Evolutionary conservation across 495 filamentous ascomycete species (phyloP), one percentile per base, ranked within the genome.

Genomic region (Tuber borchii): DNA sequence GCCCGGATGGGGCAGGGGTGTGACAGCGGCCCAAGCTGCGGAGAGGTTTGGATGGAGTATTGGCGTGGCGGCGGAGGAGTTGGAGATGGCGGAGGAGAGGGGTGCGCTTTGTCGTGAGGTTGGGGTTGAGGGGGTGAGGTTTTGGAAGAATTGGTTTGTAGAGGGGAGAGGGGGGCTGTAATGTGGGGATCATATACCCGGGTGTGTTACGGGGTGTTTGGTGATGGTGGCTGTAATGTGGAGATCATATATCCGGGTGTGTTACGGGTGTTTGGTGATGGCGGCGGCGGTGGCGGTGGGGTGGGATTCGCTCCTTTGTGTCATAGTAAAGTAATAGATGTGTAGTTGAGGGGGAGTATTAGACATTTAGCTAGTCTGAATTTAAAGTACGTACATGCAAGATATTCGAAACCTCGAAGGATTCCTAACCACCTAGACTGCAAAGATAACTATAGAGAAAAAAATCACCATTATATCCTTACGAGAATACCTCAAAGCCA

Each of bases 41-140:
- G 93, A 97, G 84, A 87, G 88, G 71, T 99, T 99, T 85, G 93
- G 94, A 37, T 99, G 95, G 95, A 98, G 95, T 83, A 91, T 99
- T 22, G 96, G 96, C n/a, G 95, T 99, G 34, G 96, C 95, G 6
- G 90, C 89, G 73, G 96, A 98, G 82, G 96, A 98, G 84, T 85
- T 99, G 44, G 94, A 97, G 84, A 97, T 98, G 95, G 95, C 95
- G 9, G 94, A 93, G 83, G 92, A 96, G 83, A 90, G 88, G 78
- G 95, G 96, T 0, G 88, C 90, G 19, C 83, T 97, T 37, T 95
- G 93, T 83, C 89, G 93, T 74, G 93, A 97, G 80, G 93, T 93
- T 77, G 88, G 93, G 9, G 89, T 95, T 44, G 93, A 95, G 82
- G 93, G 93, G 2, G 82, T 93, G 51, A 88, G 89, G 77, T 97